A percentile compares a stretch with the other conserved stretches of the same genome.
Conservation (phyloP, 345 rosid species). For the Pugionium dolabratum region DNA sequence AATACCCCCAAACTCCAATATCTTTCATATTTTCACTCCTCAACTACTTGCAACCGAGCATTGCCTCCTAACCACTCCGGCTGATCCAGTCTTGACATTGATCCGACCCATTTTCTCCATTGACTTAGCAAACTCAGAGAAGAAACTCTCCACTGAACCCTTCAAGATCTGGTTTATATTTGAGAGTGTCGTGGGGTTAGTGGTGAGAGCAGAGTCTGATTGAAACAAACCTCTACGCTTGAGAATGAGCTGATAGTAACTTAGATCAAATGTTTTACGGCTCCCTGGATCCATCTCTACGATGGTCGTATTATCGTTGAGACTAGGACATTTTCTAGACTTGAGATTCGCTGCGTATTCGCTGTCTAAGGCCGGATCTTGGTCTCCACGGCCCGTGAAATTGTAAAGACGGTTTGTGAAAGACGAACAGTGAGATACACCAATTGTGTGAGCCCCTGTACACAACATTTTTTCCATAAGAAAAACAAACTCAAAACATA, state of each 20-base stretch:
- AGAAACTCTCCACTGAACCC: constrained; percentile 57
- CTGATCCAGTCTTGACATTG: constrained; percentile 64
- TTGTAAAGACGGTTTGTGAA: constrained; percentile 68
- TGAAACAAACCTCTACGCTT: constrained; percentile 77
- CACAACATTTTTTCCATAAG: neutral
- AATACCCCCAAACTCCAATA: constrained; percentile 21
- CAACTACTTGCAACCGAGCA: constrained; percentile 64
- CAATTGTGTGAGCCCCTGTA: constrained; percentile 85
- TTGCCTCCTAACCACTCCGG: constrained; percentile 65
- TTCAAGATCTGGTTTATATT: constrained; percentile 47
- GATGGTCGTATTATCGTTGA: constrained; percentile 59
- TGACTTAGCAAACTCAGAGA: constrained; percentile 58
- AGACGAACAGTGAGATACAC: constrained; percentile 68
- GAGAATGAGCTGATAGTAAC: constrained; percentile 57
- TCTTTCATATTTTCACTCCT: constrained; percentile 4
- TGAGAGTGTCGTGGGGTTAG: constrained; percentile 53
- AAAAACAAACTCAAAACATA: neutral
- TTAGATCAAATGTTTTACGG: constrained; percentile 67
- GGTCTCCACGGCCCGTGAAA: constrained; percentile 65
- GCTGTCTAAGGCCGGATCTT: constrained; percentile 72
- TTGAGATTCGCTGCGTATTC: constrained; percentile 73
- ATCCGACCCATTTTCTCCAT: constrained; percentile 82
- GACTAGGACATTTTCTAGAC: constrained; percentile 65
- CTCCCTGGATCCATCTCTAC: constrained; percentile 92
- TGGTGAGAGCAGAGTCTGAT: constrained; percentile 73